These are phyloP conservation scores for Podaxis carcinomalis DNA, from an alignment of 768 basidiomycete species.

Conservation along the genomic window DNA sequence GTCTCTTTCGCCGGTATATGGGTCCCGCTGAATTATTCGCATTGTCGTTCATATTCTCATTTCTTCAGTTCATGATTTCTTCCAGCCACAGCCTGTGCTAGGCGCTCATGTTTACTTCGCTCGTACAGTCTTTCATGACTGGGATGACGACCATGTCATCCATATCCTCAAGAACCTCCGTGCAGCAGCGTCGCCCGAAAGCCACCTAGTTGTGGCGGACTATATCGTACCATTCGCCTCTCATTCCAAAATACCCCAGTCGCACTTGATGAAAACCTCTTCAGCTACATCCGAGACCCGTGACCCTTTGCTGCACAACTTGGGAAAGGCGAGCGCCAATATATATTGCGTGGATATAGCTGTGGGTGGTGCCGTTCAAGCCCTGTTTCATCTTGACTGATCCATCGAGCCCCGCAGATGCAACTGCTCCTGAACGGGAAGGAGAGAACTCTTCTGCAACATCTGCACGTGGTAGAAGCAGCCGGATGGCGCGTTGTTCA, in stretches of 20 bases:
- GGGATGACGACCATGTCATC: conserved; percentile 60
- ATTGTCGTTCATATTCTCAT: background rate
- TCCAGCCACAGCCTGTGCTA: conserved; percentile 53
- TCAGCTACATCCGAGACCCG: conserved; percentile 29
- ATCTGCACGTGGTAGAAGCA: background rate
- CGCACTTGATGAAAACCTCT: background rate
- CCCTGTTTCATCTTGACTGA: background rate
- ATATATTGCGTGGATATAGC: conserved; percentile 71
- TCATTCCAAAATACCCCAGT: conserved; percentile 23
- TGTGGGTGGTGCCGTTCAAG: conserved; percentile 29
- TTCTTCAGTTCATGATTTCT: conserved; percentile 66
- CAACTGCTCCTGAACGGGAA: conserved; percentile 9
- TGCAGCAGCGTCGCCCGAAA: conserved; percentile 44
- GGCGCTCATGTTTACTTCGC: conserved; percentile 64
- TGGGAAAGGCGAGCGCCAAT: conserved; percentile 68
- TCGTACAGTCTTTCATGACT: conserved; percentile 73
- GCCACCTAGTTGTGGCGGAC: conserved; percentile 67
- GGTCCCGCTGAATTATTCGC: background rate
- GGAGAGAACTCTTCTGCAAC: conserved; percentile 9
- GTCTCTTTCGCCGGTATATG: background rate
- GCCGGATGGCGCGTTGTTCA: conserved; percentile 3
- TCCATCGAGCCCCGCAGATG: background rate
- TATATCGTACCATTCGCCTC: conserved; percentile 69
- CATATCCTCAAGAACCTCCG: conserved; percentile 40
- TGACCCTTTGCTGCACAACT: conserved; percentile 64